phyloP scores from a whole-genome alignment of 139 green algal species.

The Closterium sp. region DNA sequence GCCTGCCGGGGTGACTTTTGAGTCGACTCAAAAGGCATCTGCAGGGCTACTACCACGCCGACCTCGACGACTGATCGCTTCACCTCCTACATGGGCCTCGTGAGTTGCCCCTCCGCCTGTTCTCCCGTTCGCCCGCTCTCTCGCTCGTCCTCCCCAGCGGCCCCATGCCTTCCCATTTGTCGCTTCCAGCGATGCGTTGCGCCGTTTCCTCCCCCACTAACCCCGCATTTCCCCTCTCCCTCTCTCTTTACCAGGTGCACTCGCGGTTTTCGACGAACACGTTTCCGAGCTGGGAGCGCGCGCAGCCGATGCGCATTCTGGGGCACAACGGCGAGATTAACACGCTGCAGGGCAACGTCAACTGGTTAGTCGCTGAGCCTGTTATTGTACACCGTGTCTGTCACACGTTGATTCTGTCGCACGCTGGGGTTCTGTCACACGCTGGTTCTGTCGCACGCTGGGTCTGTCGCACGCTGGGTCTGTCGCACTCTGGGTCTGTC shows the following conservation, averaged over 20 bases:
- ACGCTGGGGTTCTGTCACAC: too few relatives aligned
- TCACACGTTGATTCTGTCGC: too few relatives aligned
- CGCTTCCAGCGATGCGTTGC: too few relatives aligned
- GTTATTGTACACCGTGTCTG: too few relatives aligned
- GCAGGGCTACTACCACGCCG: slow-evolving; percentile 72
- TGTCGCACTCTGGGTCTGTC: too few relatives aligned
- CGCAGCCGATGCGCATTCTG: slow-evolving; percentile 91
- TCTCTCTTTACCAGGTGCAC: slow-evolving; percentile 70
- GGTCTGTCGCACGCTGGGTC: too few relatives aligned
- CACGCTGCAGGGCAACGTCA: slow-evolving; percentile 90
- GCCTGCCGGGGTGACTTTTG: too few relatives aligned
- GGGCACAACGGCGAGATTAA: slow-evolving; percentile 96
- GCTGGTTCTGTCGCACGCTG: too few relatives aligned
- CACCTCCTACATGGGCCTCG: slow-evolving; percentile 84
- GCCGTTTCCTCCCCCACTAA: neutral
- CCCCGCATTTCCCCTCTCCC: neutral
- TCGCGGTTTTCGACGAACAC: slow-evolving; percentile 96
- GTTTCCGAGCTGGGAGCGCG: slow-evolving; percentile 87
- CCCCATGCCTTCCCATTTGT: too few relatives aligned
- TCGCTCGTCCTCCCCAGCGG: neutral
- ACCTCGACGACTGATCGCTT: slow-evolving; percentile 80
- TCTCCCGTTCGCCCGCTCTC: neutral
- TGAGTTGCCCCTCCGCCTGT: slow-evolving; percentile 46
- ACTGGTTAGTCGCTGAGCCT: slow-evolving; percentile 67
- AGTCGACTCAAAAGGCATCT: too few relatives aligned